These are phyloP conservation scores for Teunomyces lycoperdinae DNA, from an alignment of 805 yeast genomes.

Conservation along the genomic window DNA sequence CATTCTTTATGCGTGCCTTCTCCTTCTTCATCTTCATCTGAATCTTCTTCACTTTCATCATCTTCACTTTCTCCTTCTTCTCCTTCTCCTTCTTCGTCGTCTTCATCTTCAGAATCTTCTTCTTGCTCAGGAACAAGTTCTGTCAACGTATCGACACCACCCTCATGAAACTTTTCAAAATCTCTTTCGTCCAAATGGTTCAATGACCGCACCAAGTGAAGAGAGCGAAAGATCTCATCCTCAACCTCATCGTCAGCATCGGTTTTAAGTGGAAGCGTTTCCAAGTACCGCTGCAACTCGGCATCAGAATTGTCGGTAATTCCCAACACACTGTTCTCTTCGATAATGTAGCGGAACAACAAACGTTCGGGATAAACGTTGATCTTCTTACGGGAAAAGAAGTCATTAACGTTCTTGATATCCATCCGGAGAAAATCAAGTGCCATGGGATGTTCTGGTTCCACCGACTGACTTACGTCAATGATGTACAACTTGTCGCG, in stretches of 20 bases:
- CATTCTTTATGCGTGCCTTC: conserved; percentile 31
- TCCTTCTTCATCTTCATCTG: conserved; percentile 26
- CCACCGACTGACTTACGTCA: conserved; percentile 97
- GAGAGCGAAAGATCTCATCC: conserved; percentile 84
- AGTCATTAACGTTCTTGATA: conserved; percentile 90
- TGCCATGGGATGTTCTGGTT: conserved; percentile 97
- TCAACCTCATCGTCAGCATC: conserved; percentile 55
- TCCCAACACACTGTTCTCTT: conserved; percentile 36
- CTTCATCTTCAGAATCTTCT: conserved; percentile 21
- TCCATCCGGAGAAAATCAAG: conserved; percentile 96
- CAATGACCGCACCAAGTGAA: conserved; percentile 74
- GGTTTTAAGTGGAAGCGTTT: conserved; percentile 55
- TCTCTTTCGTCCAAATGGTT: conserved; percentile 89
- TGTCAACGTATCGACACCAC: conserved; percentile 75
- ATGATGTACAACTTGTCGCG: conserved; percentile 75
- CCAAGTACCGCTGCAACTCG: conserved; percentile 42
- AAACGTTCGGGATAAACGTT: conserved; percentile 77
- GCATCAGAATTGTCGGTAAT: conserved; percentile 39
- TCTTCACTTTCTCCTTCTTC: conserved; percentile 22
- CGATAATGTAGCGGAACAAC: conserved; percentile 75
- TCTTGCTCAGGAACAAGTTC: conserved; percentile 46
- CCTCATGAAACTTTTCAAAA: conserved; percentile 72
- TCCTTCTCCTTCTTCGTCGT: conserved; percentile 22
- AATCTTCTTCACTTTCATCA: conserved; percentile 22
- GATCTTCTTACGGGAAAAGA: conserved; percentile 69